Conservation (phyloP, 2,329 filamentous ascomycete species). For the Diaporthe destruens region DNA sequence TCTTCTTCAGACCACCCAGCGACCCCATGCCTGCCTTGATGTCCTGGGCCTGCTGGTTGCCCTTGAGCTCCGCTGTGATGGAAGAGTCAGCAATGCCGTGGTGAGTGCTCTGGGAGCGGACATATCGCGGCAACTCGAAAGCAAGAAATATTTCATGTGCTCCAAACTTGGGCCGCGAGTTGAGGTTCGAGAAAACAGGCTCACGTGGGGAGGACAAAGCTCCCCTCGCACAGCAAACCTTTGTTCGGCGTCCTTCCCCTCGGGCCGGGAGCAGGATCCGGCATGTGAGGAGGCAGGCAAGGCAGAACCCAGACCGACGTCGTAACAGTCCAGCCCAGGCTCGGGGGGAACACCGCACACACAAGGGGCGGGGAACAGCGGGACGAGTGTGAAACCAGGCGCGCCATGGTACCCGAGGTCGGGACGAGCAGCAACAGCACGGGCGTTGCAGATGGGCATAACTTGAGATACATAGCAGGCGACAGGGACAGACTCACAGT, state of each 20-base stretch:
- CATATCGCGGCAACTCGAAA: not conserved
- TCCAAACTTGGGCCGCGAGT: not conserved
- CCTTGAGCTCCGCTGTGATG: slow-evolving; percentile 51
- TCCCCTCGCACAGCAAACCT: too few species aligned
- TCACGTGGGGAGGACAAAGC: not conserved
- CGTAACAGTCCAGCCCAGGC: not conserved
- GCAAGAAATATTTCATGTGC: not conserved
- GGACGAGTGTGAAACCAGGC: not conserved
- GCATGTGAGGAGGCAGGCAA: not conserved
- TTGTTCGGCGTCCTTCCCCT: not conserved
- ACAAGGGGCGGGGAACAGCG: not conserved
- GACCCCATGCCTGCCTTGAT: slow-evolving; percentile 48
- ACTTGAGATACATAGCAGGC: not conserved
- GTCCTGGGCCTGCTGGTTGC: slow-evolving; percentile 52
- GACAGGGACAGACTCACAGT: slow-evolving; percentile 47
- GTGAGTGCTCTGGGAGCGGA: not conserved
- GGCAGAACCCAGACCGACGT: not conserved
- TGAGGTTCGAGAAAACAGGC: not conserved
- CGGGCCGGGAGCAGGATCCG: not conserved
- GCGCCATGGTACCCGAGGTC: not conserved
- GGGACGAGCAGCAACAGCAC: not conserved
- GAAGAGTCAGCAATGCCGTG: not conserved
- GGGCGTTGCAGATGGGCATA: not conserved
- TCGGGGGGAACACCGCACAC: not conserved
- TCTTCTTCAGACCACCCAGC: slow-evolving; percentile 50